Conservation (phyloP, 192 early-diverging fungal species). For the Umbelopsis isabellina region DNA sequence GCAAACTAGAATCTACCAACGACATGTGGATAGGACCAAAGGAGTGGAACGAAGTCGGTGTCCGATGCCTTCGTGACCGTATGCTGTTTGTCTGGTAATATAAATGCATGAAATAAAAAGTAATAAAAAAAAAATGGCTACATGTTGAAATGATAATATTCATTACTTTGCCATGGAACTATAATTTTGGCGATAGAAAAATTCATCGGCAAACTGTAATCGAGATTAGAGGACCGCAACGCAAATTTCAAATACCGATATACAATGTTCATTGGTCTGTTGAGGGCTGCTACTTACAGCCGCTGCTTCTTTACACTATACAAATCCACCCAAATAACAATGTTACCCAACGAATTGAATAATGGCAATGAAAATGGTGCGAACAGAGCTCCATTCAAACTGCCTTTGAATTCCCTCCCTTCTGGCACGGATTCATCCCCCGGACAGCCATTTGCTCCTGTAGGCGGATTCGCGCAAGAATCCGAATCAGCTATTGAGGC, state of each 20-base stretch:
- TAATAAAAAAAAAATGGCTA: not conserved
- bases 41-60: conserved; percentile 78
- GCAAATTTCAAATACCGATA: not conserved
- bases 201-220: not conserved
- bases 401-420: not conserved
- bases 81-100: conserved; percentile 67
- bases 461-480: not conserved
- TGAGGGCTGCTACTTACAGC: not conserved
- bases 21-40: conserved; percentile 77
- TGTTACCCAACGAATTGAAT: not conserved
- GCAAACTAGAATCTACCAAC: conserved; percentile 73
- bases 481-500: conserved; percentile 19
- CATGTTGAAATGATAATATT: not conserved
- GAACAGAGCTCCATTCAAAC: not conserved
- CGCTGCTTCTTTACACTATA: not conserved
- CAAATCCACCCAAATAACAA: not conserved
- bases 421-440: not conserved
- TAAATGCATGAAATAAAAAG: not conserved
- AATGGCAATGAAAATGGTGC: not conserved
- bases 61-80: conserved; percentile 64
- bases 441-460: not conserved
- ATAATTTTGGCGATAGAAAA: not conserved
- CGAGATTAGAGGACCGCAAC: not conserved
- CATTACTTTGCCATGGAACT: too few species aligned
- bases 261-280: not conserved